Conservation (phyloP, 805 yeast genomes). For the Teunomyces aglyptinius region DNA sequence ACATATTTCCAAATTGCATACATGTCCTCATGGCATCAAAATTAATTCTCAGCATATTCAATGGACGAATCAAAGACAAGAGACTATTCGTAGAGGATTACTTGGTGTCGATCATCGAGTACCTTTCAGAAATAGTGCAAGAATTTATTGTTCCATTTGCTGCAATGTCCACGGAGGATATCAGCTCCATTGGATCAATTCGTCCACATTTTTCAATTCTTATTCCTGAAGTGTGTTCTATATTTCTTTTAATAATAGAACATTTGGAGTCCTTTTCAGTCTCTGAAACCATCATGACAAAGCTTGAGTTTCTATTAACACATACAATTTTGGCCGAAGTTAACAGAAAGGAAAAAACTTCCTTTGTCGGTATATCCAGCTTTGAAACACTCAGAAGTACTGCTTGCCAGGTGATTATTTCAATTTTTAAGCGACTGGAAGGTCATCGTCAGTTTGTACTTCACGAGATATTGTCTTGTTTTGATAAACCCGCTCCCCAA, state of each 20-base stretch:
- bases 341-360: constrained; percentile 18
- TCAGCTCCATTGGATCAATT: constrained; percentile 5
- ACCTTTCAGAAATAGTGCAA: constrained; percentile 33
- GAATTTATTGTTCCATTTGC: constrained; percentile 22
- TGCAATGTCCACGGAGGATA: constrained; percentile 1
- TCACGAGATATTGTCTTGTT: constrained; percentile 54
- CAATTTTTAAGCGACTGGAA: constrained; percentile 35
- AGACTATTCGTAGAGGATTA: constrained; percentile 46
- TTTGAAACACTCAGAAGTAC: constrained; percentile 27
- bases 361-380: constrained; percentile 16
- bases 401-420: constrained; percentile 28
- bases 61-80: constrained; percentile 40
- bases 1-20: constrained; percentile 13
- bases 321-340: constrained; percentile 41
- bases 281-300: constrained; percentile 54
- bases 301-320: constrained; percentile 53
- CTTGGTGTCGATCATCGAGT: constrained; percentile 39
- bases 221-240: constrained; percentile 12
- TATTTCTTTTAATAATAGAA: constrained; percentile 9
- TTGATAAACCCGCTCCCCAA: constrained; percentile 48
- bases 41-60: constrained; percentile 40
- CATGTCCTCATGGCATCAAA: constrained; percentile 24
- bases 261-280: constrained; percentile 12
- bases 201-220: constrained; percentile 11
- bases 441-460: constrained; percentile 62